phyloP scores from a whole-genome alignment of 257 asterid genomes.

The Solanum tarapatanum region DNA sequence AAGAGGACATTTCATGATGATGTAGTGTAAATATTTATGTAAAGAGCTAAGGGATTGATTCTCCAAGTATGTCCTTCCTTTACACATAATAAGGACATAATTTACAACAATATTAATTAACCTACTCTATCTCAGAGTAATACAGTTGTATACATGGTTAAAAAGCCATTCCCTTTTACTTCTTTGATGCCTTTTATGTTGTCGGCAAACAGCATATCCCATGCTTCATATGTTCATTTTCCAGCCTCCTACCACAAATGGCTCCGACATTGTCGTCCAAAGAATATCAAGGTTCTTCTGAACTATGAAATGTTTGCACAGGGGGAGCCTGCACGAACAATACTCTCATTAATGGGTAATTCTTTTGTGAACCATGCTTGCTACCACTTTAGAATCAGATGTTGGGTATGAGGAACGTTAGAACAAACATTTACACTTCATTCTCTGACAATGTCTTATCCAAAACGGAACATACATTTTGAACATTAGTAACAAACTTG shows the following conservation, averaged over 20 bases:
- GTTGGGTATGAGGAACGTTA: neutral
- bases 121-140: neutral
- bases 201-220: neutral
- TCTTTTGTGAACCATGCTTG: neutral
- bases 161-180: neutral
- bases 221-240: neutral
- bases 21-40: neutral
- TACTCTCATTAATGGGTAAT: neutral
- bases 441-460: constrained; percentile 11
- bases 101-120: neutral
- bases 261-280: neutral
- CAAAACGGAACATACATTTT: constrained; percentile 1
- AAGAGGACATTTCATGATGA: neutral
- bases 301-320: neutral
- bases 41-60: neutral
- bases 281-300: neutral
- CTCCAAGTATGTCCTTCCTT: neutral
- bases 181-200: neutral
- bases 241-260: neutral
- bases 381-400: neutral
- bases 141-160: neutral
- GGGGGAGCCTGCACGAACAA: neutral
- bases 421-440: neutral
- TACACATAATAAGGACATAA: neutral
- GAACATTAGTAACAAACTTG: constrained; percentile 14